Percentiles rank a stretch among this genome's conserved stretches.
These are phyloP conservation scores for Zygosaccharomyces bailii DNA, from an alignment of 805 yeast species.

Conservation along the genomic window DNA sequence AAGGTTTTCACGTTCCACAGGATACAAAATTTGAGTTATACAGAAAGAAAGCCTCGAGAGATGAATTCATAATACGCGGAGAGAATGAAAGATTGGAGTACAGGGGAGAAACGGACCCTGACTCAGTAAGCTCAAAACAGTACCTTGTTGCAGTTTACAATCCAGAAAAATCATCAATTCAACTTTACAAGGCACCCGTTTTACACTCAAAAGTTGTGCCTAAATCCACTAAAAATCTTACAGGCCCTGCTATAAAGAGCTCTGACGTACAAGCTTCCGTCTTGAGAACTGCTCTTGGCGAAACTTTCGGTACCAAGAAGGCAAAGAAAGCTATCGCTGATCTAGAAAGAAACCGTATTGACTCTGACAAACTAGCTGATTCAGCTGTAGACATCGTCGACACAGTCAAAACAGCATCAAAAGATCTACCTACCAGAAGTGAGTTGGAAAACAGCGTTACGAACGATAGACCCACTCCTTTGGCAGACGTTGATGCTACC, in stretches of 20 bases:
- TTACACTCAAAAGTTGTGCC: conserved; percentile 62
- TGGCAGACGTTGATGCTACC: conserved; percentile 72
- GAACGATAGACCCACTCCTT: conserved; percentile 80
- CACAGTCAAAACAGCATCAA: conserved; percentile 66
- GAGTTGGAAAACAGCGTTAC: conserved; percentile 56
- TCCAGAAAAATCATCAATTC: conserved; percentile 57
- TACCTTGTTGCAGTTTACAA: conserved; percentile 81
- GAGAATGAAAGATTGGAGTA: conserved; percentile 71
- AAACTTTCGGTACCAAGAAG: conserved; percentile 94
- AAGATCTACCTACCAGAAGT: conserved; percentile 66
- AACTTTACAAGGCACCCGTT: conserved; percentile 62
- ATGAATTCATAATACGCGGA: conserved; percentile 65
- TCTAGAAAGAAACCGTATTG: conserved; percentile 78
- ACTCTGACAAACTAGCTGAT: conserved; percentile 72
- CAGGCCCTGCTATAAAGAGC: conserved; percentile 62
- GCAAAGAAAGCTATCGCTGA: conserved; percentile 88
- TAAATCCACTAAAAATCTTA: conserved; percentile 50
- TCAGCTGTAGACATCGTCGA: conserved; percentile 80
- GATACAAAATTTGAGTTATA: conserved; percentile 61
- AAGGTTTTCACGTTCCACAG: conserved; percentile 63
- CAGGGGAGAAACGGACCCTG: conserved; percentile 50
- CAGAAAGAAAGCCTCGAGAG: conserved; percentile 38
- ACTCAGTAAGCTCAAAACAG: conserved; percentile 37
- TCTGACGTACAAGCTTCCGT: conserved; percentile 46
- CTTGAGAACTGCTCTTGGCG: conserved; percentile 84